These are phyloP conservation scores for Xylaria digitata DNA, from an alignment of 2,329 filamentous ascomycete species.

Conservation along the genomic window DNA sequence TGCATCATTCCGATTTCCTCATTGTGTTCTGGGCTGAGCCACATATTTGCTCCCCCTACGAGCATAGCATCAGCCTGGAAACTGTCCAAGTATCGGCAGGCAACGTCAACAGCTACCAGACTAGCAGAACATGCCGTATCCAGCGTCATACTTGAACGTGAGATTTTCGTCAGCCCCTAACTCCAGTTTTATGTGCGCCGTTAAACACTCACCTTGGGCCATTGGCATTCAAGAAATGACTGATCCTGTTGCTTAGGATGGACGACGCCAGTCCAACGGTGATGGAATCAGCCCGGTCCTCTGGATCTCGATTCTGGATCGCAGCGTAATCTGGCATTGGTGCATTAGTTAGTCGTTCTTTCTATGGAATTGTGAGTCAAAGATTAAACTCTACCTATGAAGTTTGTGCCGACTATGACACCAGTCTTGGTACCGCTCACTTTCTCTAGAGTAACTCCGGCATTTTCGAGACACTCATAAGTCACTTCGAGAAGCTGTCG, in stretches of 20 bases:
- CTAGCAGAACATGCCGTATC: constrained; percentile 32
- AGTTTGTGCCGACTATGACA: not conserved
- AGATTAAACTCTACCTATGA: no score
- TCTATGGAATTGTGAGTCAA: no score
- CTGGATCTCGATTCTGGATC: constrained; percentile 40
- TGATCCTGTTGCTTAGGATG: constrained; percentile 50
- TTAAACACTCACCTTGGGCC: constrained; percentile 37
- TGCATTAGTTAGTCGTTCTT: no score
- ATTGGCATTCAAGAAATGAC: constrained; percentile 50
- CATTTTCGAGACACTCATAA: constrained; percentile 47
- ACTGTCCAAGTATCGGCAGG: constrained; percentile 15
- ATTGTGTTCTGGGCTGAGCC: constrained; percentile 47
- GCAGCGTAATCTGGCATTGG: constrained; percentile 36
- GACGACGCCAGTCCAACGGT: constrained; percentile 37
- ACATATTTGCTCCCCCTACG: constrained; percentile 50
- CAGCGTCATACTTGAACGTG: constrained; percentile 26
- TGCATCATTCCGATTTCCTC: no score
- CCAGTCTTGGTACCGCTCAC: constrained; percentile 29
- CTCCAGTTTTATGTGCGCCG: no score
- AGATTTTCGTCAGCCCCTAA: no score
- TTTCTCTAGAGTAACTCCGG: constrained; percentile 41
- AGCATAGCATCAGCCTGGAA: constrained; percentile 40
- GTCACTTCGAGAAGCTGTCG: constrained; percentile 48
- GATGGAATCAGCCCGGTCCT: constrained; percentile 35
- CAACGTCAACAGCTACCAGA: constrained; percentile 23